Conservation (phyloP, 1,284 basidiomycete species). For the Meripilus lineatus region DNA sequence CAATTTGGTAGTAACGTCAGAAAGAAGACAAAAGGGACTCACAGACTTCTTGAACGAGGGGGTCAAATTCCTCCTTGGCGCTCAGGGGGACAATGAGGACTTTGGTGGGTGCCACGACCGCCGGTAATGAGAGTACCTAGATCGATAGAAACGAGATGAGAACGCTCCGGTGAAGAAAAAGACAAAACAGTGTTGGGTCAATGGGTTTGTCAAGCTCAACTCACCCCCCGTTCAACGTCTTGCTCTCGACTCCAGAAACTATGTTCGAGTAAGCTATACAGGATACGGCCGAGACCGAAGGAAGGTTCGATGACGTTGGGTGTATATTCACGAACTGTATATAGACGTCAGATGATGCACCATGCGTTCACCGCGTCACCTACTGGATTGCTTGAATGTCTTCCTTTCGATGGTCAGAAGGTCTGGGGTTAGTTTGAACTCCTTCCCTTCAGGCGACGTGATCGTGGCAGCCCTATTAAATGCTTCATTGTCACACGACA, state of each 20-base stretch:
- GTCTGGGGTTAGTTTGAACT: conserved; percentile 72
- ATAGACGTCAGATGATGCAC: conserved; percentile 24
- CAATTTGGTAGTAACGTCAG: too few species aligned
- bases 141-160: conserved; percentile 12
- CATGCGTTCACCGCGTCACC: conserved; percentile 27
- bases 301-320: conserved; percentile 99
- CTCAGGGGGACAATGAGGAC: conserved; percentile 96
- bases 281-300: conserved; percentile 95
- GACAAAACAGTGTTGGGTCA: conserved; percentile 16
- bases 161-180: conserved; percentile 13
- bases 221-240: conserved; percentile 82
- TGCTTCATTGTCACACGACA: conserved; percentile 12
- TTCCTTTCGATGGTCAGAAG: conserved; percentile 79
- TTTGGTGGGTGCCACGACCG: conserved; percentile 93
- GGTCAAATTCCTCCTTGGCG: conserved; percentile 80
- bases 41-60: conserved; percentile 89
- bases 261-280: conserved; percentile 94
- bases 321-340: conserved; percentile 85
- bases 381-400: conserved; percentile 88
- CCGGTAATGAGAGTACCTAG: conserved; percentile 86
- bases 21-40: conserved; percentile 33
- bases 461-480: conserved; percentile 42
- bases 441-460: conserved; percentile 54
- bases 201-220: conserved; percentile 26
- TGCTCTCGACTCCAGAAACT: conserved; percentile 94